Percentiles rank a stretch among this genome's conserved stretches.
Conservation (phyloP, 139 green algal species). For the Chlamydomonas urium region DNA sequence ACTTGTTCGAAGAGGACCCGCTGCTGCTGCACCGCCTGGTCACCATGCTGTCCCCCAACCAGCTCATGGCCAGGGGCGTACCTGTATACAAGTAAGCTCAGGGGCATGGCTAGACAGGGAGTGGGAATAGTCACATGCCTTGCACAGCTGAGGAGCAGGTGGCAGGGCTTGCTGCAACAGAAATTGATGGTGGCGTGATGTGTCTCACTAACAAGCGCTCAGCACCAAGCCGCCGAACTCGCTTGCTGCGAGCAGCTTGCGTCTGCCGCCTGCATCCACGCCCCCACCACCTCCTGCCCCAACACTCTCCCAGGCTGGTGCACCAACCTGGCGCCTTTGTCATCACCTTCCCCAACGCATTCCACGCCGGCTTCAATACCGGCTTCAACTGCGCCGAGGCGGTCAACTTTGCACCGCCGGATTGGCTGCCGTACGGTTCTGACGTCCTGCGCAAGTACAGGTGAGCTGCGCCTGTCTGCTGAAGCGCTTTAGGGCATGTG, state of each 20-base stretch:
- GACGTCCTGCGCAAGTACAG: constrained; percentile 63
- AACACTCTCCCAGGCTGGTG: constrained; percentile 53
- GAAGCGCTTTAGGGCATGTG: not conserved
- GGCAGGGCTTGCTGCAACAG: too few relatives aligned
- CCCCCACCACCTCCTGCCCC: too few relatives aligned
- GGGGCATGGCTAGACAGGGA: too few relatives aligned
- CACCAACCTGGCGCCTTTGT: constrained; percentile 81
- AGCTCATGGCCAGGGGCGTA: constrained; percentile 57
- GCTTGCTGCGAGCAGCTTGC: too few relatives aligned
- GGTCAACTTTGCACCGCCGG: constrained; percentile 85
- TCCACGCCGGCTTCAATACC: constrained; percentile 84
- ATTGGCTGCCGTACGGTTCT: constrained; percentile 82
- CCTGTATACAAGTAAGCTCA: constrained; percentile 71
- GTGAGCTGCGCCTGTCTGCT: not conserved
- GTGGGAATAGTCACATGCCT: too few relatives aligned
- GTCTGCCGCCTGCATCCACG: too few relatives aligned
- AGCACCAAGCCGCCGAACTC: too few relatives aligned
- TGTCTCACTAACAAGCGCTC: too few relatives aligned
- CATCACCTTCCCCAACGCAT: constrained; percentile 84
- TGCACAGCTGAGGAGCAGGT: too few relatives aligned
- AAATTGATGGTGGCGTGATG: too few relatives aligned
- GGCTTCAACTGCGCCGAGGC: constrained; percentile 84
- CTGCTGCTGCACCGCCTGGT: constrained; percentile 80
- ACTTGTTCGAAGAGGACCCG: constrained; percentile 65
- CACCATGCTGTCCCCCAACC: constrained; percentile 75